Evolutionary conservation across 2,329 filamentous ascomycete genomes (phyloP).

Genomic region (Periconia sp.): DNA sequence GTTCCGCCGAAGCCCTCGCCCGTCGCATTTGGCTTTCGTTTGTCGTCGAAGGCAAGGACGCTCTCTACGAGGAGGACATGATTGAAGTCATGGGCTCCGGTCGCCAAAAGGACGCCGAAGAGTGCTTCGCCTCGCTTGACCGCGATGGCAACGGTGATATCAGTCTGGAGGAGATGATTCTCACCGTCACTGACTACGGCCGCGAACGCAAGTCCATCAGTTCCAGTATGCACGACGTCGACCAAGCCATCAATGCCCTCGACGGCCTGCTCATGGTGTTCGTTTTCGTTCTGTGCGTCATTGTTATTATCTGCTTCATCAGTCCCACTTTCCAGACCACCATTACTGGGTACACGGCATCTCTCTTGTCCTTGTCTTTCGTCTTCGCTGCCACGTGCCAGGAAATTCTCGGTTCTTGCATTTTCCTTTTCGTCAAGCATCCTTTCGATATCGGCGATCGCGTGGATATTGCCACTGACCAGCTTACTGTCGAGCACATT

Average conservation of each 20-base stretch:
- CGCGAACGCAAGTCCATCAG: slow-evolving; percentile 85
- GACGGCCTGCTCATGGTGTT: slow-evolving; percentile 83
- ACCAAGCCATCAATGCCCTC: slow-evolving; percentile 87
- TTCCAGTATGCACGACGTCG: slow-evolving; percentile 95
- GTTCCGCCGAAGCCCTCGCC: slow-evolving; percentile 88
- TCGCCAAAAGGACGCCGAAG: slow-evolving; percentile 76
- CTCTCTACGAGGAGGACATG: slow-evolving; percentile 78
- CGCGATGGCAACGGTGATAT: slow-evolving; percentile 91
- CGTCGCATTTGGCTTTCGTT: slow-evolving; percentile 98
- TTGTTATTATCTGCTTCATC: slow-evolving; percentile 89
- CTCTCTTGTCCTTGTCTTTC: slow-evolving; percentile 93
- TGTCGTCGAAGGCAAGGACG: slow-evolving; percentile 83
- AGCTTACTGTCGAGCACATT: slow-evolving; percentile 87
- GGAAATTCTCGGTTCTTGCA: slow-evolving; percentile 96
- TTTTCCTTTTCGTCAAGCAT: slow-evolving; percentile 98
- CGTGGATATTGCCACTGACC: slow-evolving; percentile 73
- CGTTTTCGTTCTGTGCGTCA: slow-evolving; percentile 76
- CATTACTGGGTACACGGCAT: slow-evolving; percentile 85
- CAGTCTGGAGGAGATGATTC: slow-evolving; percentile 91
- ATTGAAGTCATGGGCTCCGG: slow-evolving; percentile 80
- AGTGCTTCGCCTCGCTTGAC: slow-evolving; percentile 80
- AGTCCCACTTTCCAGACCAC: slow-evolving; percentile 83
- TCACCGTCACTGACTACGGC: slow-evolving; percentile 81
- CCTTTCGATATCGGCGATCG: slow-evolving; percentile 95
- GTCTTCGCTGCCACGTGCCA: slow-evolving; percentile 90